These are phyloP conservation scores for Sinapis alba DNA, from an alignment of 441 rosid genomes.

Conservation along the genomic window DNA sequence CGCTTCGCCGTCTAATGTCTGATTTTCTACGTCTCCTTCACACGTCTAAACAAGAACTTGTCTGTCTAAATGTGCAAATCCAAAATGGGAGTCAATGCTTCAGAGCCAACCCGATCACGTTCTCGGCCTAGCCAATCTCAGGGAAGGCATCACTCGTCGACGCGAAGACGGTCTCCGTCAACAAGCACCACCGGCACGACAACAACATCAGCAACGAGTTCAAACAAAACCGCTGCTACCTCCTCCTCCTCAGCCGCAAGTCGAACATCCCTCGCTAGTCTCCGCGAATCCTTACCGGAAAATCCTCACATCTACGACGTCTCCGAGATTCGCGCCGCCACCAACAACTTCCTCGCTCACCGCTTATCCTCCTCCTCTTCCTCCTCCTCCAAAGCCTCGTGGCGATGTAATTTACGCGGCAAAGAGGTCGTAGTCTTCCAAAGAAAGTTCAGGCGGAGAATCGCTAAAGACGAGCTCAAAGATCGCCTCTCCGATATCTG, in stretches of 20 bases:
- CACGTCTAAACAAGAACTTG: neutral
- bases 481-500: conserved; percentile 63
- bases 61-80: conserved; percentile 70
- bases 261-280: conserved; percentile 65
- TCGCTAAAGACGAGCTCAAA: conserved; percentile 44
- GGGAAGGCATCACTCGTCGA: conserved; percentile 7
- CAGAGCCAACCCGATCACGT: conserved; percentile 48
- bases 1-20: neutral
- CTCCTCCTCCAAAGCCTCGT: conserved; percentile 62
- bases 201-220: conserved; percentile 7
- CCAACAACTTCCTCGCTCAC: conserved; percentile 80
- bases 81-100: conserved; percentile 68
- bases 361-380: conserved; percentile 44
- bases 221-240: conserved; percentile 40
- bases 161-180: neutral
- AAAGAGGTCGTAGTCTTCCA: conserved; percentile 67
- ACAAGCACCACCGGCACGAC: conserved; percentile 20
- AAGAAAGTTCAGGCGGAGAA: conserved; percentile 66
- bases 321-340: conserved; percentile 80
- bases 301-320: conserved; percentile 75
- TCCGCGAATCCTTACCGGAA: conserved; percentile 67
- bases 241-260: conserved; percentile 44
- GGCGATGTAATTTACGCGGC: conserved; percentile 78
- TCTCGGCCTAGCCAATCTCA: conserved; percentile 1
- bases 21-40: neutral